Conservation (phyloP, 352 stramenopile genomes). For the Globisporangium irregulare region DNA sequence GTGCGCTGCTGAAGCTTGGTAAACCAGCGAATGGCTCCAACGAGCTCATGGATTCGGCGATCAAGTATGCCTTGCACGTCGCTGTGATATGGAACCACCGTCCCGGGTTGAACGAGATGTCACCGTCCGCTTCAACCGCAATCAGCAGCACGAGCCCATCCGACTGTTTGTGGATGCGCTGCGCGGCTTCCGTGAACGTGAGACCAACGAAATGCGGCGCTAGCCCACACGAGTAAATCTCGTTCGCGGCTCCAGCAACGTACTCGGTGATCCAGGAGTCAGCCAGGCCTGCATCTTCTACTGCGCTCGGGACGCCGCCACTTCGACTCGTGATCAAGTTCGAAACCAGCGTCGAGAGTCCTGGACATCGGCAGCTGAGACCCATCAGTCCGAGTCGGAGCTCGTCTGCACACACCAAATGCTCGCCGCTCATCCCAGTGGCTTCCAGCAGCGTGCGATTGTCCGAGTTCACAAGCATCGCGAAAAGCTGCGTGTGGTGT, state of each 20-base stretch:
- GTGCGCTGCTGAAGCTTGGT: constrained; percentile 16
- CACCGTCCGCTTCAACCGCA: constrained; percentile 58
- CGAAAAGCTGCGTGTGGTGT: constrained; percentile 70
- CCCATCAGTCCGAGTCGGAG: constrained; percentile 83
- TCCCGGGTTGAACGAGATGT: constrained; percentile 77
- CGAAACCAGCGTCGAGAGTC: constrained; percentile 79
- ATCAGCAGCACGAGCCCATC: constrained; percentile 74
- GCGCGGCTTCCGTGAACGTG: constrained; percentile 72
- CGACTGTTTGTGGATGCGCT: constrained; percentile 69
- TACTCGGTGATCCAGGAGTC: constrained; percentile 71
- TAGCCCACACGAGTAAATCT: constrained; percentile 77
- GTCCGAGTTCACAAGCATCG: constrained; percentile 82
- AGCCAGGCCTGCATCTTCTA: neutral
- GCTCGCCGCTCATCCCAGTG: constrained; percentile 59
- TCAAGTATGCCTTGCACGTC: constrained; percentile 68
- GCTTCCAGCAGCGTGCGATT: constrained; percentile 78
- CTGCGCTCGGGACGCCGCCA: constrained; percentile 28
- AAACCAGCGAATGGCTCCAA: constrained; percentile 42
- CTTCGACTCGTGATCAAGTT: constrained; percentile 83
- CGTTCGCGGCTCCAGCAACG: constrained; percentile 67
- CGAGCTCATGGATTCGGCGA: constrained; percentile 64
- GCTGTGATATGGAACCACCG: constrained; percentile 47
- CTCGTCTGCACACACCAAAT: constrained; percentile 79
- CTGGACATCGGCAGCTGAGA: constrained; percentile 76
- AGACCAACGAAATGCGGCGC: constrained; percentile 54